Percentiles rank a stretch among this genome's conserved stretches.
These are phyloP conservation scores for Centrapalus pauciflorus DNA, from an alignment of 129 eudicot species.

Conservation along the genomic window DNA sequence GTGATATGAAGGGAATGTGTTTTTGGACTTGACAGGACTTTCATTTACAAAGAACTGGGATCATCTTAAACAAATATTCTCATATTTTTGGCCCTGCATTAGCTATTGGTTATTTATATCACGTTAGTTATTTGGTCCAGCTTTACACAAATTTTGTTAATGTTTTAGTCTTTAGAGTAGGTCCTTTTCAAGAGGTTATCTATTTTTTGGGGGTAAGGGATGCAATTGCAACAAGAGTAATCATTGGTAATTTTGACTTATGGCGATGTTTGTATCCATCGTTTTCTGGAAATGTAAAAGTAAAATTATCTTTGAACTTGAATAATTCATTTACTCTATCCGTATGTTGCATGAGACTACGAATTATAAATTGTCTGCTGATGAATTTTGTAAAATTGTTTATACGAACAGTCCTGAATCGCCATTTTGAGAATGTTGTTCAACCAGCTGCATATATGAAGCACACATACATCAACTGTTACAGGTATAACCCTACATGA, in stretches of 20 bases:
- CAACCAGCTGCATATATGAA: constrained; percentile 26
- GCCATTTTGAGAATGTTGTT: constrained; percentile 15
- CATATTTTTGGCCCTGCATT: no score
- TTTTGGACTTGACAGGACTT: constrained; percentile 46
- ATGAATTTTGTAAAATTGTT: no score
- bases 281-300: background rate
- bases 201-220: no score
- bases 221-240: no score
- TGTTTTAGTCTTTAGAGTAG: constrained; percentile 1
- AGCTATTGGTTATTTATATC: constrained; percentile 1
- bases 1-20: constrained; percentile 62
- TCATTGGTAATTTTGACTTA: background rate
- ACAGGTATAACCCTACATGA: constrained; percentile 23
- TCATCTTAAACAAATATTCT: background rate
- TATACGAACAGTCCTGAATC: no score
- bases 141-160: background rate
- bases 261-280: background rate
- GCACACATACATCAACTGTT: constrained; percentile 17
- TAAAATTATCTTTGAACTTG: background rate
- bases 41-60: constrained; percentile 2
- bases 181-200: background rate
- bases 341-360: background rate
- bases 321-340: background rate
- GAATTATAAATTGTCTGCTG: no score
- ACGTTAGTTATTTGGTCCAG: background rate